These are phyloP conservation scores for Rhodosporidiobolus sp. DNA, from an alignment of 768 basidiomycete species.

Conservation along the genomic window DNA sequence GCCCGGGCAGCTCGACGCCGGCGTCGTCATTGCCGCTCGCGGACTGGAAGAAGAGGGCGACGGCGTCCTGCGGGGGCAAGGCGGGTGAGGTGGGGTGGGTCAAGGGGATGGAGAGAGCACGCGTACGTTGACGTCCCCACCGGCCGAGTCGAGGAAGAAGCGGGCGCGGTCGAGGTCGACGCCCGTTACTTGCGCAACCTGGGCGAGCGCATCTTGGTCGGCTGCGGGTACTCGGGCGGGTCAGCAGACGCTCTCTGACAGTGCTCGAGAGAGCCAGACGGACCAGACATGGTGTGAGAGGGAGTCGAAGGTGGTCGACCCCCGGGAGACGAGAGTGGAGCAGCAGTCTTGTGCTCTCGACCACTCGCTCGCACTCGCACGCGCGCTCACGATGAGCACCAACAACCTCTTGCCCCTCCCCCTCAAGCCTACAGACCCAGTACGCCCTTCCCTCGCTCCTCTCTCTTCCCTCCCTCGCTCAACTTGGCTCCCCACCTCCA, in stretches of 20 bases:
- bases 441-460: neutral
- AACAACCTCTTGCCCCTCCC: constrained; percentile 22
- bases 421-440: constrained; percentile 9
- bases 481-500: neutral
- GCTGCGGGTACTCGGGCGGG: neutral
- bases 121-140: constrained; percentile 36
- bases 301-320: no score
- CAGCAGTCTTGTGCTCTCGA: no score
- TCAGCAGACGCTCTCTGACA: neutral
- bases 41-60: constrained; percentile 36
- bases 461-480: neutral
- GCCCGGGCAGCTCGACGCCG: neutral
- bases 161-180: constrained; percentile 24
- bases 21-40: constrained; percentile 23
- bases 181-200: constrained; percentile 31
- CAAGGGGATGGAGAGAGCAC: fast-evolving
- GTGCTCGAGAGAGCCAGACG: no score
- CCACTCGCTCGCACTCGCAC: no score
- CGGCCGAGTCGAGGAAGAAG: constrained; percentile 41
- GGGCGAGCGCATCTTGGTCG: constrained; percentile 13
- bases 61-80: constrained; percentile 18
- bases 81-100: neutral
- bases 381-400: neutral
- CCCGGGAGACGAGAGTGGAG: no score
- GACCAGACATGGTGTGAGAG: no score